Evolutionary conservation across 176 grass and related monocot species (phyloP), one percentile per base, ranked within the genome.

Genomic region (Raddia distichophylla): DNA sequence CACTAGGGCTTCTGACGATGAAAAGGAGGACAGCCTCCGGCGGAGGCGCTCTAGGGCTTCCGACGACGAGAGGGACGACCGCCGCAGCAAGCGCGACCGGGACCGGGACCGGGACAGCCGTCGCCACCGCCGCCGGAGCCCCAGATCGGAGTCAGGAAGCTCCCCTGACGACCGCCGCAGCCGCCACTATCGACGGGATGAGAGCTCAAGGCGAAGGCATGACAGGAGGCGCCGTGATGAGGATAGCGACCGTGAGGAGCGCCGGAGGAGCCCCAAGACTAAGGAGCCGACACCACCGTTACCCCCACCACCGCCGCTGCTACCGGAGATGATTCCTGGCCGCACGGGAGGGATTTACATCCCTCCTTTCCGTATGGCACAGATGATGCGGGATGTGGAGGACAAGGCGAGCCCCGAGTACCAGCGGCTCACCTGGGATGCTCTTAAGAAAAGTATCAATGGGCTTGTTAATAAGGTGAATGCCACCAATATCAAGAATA

Each of bases 401-500:
- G 96, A 98, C 76, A 98, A 98, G 53, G 85, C 91, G 1, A 91
- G 92, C 59, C 82, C 90, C 0, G 81, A 94, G 56, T 98, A 95
- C 56, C 96, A 98, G 82, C 68, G 96, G 6, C 84, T 98, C 50
- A 98, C 81, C 12, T 98, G 96, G 96, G 96, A 98, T 60, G 96
- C 96, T 71, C 86, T 98, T 9, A 91, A 90, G 58, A 98, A 98
- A 87, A 91, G 92, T 8, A 98, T 98, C 62, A 98, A 98, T 19
- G 96, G 95, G 6, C 72, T 98, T 10, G 93, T 98, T 5, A 98
- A 98, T 46, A 98, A 98, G 72, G 93, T 98, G 56, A 98, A 95
- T 66, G 93, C 88, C 11, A 93, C 90, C 18, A 98, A 98, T 72
- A 95, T 93, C 77, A 98, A 98, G 84, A 98, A 98, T 82, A 91